phyloP scores from a whole-genome alignment of 805 yeast genomes.

The Sungouiozyma ichnusensis region DNA sequence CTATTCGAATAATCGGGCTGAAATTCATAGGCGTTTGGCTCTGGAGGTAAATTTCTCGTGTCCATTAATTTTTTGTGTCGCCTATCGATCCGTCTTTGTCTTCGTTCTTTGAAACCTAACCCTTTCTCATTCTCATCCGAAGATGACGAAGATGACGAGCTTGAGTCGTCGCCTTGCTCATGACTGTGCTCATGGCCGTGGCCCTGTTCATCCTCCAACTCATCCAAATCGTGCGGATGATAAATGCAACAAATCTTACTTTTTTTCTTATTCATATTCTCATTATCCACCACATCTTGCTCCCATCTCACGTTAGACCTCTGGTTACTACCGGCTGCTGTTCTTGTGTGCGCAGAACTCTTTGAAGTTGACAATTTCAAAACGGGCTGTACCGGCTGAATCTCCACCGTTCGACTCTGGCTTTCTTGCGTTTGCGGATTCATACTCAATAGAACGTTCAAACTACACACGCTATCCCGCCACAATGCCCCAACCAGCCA shows the following conservation, averaged over 20 bases:
- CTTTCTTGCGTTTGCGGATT: background rate
- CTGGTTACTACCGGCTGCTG: constrained; percentile 5
- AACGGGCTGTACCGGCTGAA: constrained; percentile 2
- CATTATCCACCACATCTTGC: constrained; percentile 83
- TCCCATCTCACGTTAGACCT: constrained; percentile 60
- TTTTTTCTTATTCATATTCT: constrained; percentile 76
- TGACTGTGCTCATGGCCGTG: constrained; percentile 11
- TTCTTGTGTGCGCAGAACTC: constrained; percentile 11
- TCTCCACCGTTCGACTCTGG: constrained; percentile 3
- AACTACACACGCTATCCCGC: background rate
- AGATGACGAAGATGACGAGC: constrained; percentile 25
- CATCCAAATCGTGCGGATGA: constrained; percentile 61
- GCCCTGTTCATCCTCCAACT: constrained; percentile 28
- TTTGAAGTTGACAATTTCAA: constrained; percentile 1
- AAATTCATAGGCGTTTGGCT: constrained; percentile 80
- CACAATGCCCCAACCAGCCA: too few relatives aligned
- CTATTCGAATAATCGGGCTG: constrained; percentile 54
- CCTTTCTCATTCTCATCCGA: constrained; percentile 34
- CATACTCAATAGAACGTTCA: too few relatives aligned
- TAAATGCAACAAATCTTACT: constrained; percentile 84
- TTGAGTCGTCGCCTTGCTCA: constrained; percentile 10
- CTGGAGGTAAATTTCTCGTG: constrained; percentile 21
- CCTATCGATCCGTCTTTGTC: constrained; percentile 27
- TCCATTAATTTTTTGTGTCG: constrained; percentile 22
- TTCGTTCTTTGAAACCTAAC: constrained; percentile 25